Base-by-base conservation (phyloP, 1,139 yeast species). In the Wickerhamomyces sp. region DNA sequence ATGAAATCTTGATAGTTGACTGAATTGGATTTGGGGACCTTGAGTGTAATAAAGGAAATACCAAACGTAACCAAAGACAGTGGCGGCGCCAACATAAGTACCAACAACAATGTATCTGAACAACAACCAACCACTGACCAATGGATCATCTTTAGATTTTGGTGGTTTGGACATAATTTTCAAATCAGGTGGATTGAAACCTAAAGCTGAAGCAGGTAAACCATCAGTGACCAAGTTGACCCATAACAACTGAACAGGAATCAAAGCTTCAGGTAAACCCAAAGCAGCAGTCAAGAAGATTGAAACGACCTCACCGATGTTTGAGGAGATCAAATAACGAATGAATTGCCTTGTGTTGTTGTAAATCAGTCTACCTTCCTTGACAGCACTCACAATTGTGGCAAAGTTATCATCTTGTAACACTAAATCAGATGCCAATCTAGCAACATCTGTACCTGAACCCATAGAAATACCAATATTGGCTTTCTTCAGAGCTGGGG, bases 121-220 rank as follows among this genome's bases (percentile, higher is more conserved):
- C 28, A 63, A 51, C 20, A 62, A 47, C 66, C 68, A 61, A 7
- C 51, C 41, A 32, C 58, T 55, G 6, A 63, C 66, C 19, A 63
- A 39, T 1, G 66, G 66, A 36, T 63, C 68, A 33, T 60, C 52
- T 23, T 54, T 51, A 2, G 70, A 70, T 40, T 67, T 70, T 26
- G 91, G 91, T 11, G 84, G 81, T 39, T 67, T 64, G 15, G 71
- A 70, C 74, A 83, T 76, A 33, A 81, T 66, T 47, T 51, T 32
- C 55, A 54, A 16, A 53, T 79, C 88, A 26, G 78, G 77, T 32
- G 71, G 66, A 4, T 82, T 88, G 47, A 79, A 74, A 38, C 89
- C 89, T 38, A 83, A 71, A 3, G 89, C 91, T 81, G 83, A 81
- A 23, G 91, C 91, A 29, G 91, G 93, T 64, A 82, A 78, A 40